These are phyloP conservation scores for Nicotiana benthamiana DNA, from an alignment of 257 asterid genomes.

Conservation along the genomic window DNA sequence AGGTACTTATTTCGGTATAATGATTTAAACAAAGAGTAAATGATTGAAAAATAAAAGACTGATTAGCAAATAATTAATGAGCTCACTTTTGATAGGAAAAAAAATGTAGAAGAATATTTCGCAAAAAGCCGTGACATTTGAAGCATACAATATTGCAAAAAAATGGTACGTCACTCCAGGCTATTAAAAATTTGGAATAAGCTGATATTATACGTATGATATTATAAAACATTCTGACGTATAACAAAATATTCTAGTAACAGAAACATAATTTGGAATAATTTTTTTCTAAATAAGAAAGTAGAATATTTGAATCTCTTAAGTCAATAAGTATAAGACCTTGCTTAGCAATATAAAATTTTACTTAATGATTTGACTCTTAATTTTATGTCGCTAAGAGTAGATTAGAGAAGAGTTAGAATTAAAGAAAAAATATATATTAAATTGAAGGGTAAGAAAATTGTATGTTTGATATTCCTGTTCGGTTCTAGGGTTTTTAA, in stretches of 20 bases:
- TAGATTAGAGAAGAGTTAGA: too few species aligned
- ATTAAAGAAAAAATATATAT: too few species aligned
- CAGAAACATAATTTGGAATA: too few species aligned
- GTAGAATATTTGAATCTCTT: too few species aligned
- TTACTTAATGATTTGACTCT: too few species aligned
- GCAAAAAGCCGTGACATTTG: not conserved
- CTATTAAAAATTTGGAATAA: not conserved
- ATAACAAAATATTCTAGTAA: not conserved
- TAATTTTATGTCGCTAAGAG: too few species aligned
- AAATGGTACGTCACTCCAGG: not conserved
- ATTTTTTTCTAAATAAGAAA: too few species aligned
- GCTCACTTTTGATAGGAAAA: not conserved
- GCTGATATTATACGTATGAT: not conserved
- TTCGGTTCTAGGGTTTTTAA: too few species aligned
- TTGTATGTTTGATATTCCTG: too few species aligned
- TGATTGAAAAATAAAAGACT: not conserved
- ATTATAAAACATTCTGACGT: not conserved
- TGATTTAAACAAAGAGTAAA: not conserved
- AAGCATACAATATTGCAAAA: not conserved
- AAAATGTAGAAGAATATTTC: not conserved
- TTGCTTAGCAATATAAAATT: too few species aligned
- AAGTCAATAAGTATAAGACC: too few species aligned
- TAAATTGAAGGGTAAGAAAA: too few species aligned
- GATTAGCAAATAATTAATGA: constrained; percentile 3
- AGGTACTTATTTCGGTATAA: not conserved